A percentile compares a stretch with the other conserved stretches of the same genome.
Evolutionary conservation across 768 basidiomycete genomes (phyloP).

Genomic region (Collybia sp.): DNA sequence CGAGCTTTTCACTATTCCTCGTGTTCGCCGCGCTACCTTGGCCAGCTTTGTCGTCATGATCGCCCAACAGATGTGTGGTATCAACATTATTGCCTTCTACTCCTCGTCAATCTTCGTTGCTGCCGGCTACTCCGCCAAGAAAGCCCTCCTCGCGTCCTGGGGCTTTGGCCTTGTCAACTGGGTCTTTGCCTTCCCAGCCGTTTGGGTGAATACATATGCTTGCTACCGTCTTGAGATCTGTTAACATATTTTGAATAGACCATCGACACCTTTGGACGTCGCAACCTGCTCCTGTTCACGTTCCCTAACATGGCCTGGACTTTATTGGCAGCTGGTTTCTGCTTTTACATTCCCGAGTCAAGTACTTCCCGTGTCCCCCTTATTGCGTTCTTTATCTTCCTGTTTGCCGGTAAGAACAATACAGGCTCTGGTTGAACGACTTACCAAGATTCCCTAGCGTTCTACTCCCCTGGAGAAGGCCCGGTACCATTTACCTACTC

Average conservation of each 20-base stretch:
- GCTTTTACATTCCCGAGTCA: slow-evolving; percentile 43
- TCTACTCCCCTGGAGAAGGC: slow-evolving; percentile 84
- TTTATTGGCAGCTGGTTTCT: slow-evolving; percentile 69
- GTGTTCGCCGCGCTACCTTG: slow-evolving; percentile 46
- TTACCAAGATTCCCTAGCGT: slow-evolving; percentile 24
- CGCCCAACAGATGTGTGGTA: slow-evolving; percentile 79
- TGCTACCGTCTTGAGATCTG: background rate
- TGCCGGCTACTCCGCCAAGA: slow-evolving; percentile 48
- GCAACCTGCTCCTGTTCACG: slow-evolving; percentile 67
- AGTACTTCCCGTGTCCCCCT: slow-evolving; percentile 35
- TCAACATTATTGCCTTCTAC: slow-evolving; percentile 80
- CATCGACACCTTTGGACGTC: slow-evolving; percentile 73
- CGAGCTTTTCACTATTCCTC: slow-evolving; percentile 73
- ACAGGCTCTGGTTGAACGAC: background rate
- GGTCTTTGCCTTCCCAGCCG: slow-evolving; percentile 61
- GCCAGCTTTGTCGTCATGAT: slow-evolving; percentile 57
- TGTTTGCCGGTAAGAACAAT: slow-evolving; percentile 31
- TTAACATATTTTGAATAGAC: slow-evolving; percentile 28
- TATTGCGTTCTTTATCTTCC: slow-evolving; percentile 37
- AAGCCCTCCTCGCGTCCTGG: slow-evolving; percentile 59
- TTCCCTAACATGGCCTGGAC: slow-evolving; percentile 82
- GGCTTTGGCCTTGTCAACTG: slow-evolving; percentile 69
- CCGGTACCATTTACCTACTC: slow-evolving; percentile 91
- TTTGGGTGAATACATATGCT: slow-evolving; percentile 37
- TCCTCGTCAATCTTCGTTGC: slow-evolving; percentile 68